Evolutionary conservation across 2,329 filamentous ascomycete species (phyloP), one percentile per base, ranked within the genome.

Genomic region (Penicillium crustosum): DNA sequence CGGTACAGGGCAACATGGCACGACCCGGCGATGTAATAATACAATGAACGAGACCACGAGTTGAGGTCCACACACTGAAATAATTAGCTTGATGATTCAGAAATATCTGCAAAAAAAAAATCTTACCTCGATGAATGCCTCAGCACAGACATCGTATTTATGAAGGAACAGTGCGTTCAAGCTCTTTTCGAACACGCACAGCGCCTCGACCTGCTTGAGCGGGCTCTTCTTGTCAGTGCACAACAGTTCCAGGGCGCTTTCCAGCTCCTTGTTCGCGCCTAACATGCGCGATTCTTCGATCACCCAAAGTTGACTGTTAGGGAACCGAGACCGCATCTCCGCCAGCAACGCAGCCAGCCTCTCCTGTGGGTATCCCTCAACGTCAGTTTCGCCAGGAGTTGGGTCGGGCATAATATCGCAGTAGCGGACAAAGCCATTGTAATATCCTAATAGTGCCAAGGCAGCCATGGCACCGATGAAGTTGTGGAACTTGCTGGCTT

Each of bases 381-480:
- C 76, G 62, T 87, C 84, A 15, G 85, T 80, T 39, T 76, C 73
- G 6, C 68, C 71, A 2, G 66, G 61, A 4, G 65, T 66, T 9
- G 70, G 65, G 54, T 79, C 82, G 0, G 90, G 88, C 17, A 96
- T 80, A 55, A 99, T 97, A 70, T 99, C 94, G 61, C 91, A 91
- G 64, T 91, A 89, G 1, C 90, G 90, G 17, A 95, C 82, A 33
- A 96, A 83, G 6, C 89, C 89, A 70, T 96, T 96, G 76, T 97
- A 96, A 74, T 92, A 97, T 0, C 86, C 87, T 17, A 97, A 81
- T 0, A 97, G 79, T 27, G 91, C 84, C 41, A 97, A 81, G 0
- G 89, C 91, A 0, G 93, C 88, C 70, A 97, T 88, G 7, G 90
- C 93, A n/a, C 93, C 93, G 69, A 97, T 95, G 68, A 97, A 84